Evolutionary conservation across 2,329 filamentous ascomycete species (phyloP), one percentile per base, ranked within the genome.

Genomic region (Curvularia sp.): DNA sequence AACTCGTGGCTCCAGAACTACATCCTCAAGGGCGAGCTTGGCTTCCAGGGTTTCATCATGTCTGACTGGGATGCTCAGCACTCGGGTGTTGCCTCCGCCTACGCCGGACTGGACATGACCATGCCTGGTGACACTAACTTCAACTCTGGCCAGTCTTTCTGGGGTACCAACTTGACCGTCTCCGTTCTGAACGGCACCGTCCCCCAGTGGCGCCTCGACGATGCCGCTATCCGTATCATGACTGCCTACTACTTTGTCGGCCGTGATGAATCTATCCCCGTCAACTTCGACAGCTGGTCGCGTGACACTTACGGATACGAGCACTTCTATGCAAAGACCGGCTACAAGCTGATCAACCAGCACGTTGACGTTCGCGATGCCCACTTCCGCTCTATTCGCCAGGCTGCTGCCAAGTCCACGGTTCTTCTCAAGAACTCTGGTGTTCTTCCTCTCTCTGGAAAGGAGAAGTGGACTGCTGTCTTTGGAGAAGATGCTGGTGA

Each of bases 211-310:
- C 87, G 94, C 50, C 75, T 98, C 9, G 93, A 97, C 67, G 95
- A 98, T 73, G 96, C 97, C 89, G 91, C 87, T 5, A 89, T 92
- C 77, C 88, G 95, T 68, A 96, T 91, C 64, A 83, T 91, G 78
- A 82, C 87, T 51, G 85, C 85, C 3, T 89, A 85, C 75, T 89
- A 86, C 76, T 85, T 85, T 66, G 86, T 89, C 49, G 86, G 84
- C 57, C 84, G 85, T 53, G 84, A 86, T 55, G 75, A 75, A 42
- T 74, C 79, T 39, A 78, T 82, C 24, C 82, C 83, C 1, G 87
- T 91, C 76, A 98, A 93, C 83, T 97, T 97, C 79, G 89, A 89
- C 68, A 92, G 92, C 5, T 98, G 94, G 94, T 92, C 89, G 0
- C 79, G 82, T 1, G 88, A 94, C 67, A 93, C 90, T 0, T 90